Base-by-base conservation (phyloP, 2,329 filamentous ascomycete species). In the Colletotrichum eremochloae region DNA sequence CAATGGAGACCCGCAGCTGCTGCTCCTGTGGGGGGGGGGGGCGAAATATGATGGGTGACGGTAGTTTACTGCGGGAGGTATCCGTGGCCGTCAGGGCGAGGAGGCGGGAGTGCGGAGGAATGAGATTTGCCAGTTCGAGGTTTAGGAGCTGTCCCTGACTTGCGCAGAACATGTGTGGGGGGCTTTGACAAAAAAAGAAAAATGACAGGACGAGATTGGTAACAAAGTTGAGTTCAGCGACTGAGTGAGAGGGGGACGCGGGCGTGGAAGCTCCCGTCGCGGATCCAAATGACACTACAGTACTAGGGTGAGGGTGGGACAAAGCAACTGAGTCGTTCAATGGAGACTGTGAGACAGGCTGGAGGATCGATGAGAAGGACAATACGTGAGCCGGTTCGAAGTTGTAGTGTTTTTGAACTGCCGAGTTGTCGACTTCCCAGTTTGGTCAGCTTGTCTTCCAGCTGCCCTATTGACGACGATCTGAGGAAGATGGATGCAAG, bases 251-350 rank as follows among this genome's bases (percentile, higher is more conserved):
- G 62, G 63, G 48, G 44, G 55, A 55, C 44, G 65, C 38, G 53
- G 65, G 64, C 68, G 38, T 71, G 68, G 64, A 62, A 67, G 69
- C 69, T 71, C 58, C 69, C 69, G 69, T 71, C 69, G 69, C 69
- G 69, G 58, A 71, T 71, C 65, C 65, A 68, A 71, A 71, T 68
- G 58, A 55, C 69, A 68, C 69, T 40, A 40, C 38, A 24, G 24
- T 24, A 40, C 38, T 60, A 68, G 65, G 69, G 65, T 57, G 65
- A 15, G 63, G 38, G 58, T 57, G 58, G 63, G 64, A 63, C 63
- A 68, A 68, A 62, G 65, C 69, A 68, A 60, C 65, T 58, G 52
- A 63, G 38, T 71, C 65, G 69, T 63, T 58, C 58, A 33, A 71
- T 44, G 57, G 42, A 24, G 62, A 38, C 57, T 63, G 55, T 56